Base-by-base conservation (phyloP, 2,329 filamentous ascomycete species). In the Arthrobotrys entomopaga region DNA sequence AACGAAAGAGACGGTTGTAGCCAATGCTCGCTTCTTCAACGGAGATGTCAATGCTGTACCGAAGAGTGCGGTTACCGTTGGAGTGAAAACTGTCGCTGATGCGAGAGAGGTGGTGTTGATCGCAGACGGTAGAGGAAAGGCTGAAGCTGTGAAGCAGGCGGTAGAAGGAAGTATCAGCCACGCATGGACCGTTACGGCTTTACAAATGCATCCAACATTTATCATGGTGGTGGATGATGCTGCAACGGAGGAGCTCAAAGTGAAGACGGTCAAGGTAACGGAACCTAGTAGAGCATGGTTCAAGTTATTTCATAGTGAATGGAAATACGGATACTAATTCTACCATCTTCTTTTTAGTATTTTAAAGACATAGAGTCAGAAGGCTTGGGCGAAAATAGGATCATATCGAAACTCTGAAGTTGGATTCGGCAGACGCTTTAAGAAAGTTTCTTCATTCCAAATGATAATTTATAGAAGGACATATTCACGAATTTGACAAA, bases 201-300 rank as follows among this genome's bases (percentile, higher is more conserved):
- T 96, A 48, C 92, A 96, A 81, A 83, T 94, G 76, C 92, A 95
- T 81, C 89, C 88, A 2, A 90, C 93, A 79, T 89, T 91, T 61
- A 88, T 95, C 85, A 88, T 95, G 77, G 91, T 94, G 8, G 91
- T 90, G 52, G 92, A 96, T 79, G 91, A 94, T 78, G 91, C 94
- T 79, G 89, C 89, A 15, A 91, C 89, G 0, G 83, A 90, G 13
- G 89, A 91, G 80, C 83, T 91, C 59, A 88, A 89, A 80, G 89
- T 91, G 75, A 91, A 91, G 83, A 91, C 89, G 0, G 89, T 91
- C 78, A 86, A 86, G 80, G 70, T 75, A 59, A 26, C 57, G 13
- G 10, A 34, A 10, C 10, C 29, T 34, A 6, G 29, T 3, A 10
- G 6, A 10, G 6, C 29, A 34, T 10, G 10, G 29, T 10, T 10